A percentile compares a stretch with the other conserved stretches of the same genome.
These are phyloP conservation scores for Cyathus striatus DNA, from an alignment of 768 basidiomycete species.

Conservation along the genomic window DNA sequence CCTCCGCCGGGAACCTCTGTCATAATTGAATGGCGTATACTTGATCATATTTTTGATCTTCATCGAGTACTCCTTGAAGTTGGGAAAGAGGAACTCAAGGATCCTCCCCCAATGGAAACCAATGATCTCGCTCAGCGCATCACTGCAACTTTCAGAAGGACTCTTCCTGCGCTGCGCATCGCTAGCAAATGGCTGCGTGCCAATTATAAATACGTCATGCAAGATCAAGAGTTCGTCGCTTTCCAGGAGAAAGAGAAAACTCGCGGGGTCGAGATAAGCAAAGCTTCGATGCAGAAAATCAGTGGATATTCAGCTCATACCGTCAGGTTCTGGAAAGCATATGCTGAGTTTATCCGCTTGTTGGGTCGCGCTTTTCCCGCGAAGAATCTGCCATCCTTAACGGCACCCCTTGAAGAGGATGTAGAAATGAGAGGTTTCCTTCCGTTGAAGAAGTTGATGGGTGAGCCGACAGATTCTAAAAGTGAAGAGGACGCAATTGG, in stretches of 20 bases:
- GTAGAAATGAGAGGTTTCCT: constrained; percentile 83
- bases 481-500: constrained; percentile 14
- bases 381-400: constrained; percentile 50
- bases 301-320: constrained; percentile 33
- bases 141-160: constrained; percentile 79
- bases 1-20: constrained; percentile 25
- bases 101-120: constrained; percentile 48
- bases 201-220: constrained; percentile 64
- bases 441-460: constrained; percentile 66
- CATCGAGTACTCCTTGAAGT: constrained; percentile 61
- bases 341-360: constrained; percentile 58
- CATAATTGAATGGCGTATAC: constrained; percentile 58
- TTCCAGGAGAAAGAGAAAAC: constrained; percentile 23
- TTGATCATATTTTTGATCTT: constrained; percentile 63
- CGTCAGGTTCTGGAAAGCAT: constrained; percentile 66
- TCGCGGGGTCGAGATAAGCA: constrained; percentile 20
- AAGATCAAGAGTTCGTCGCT: constrained; percentile 33
- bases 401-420: constrained; percentile 81
- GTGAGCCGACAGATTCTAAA: constrained; percentile 21
- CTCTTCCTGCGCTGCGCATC: constrained; percentile 82
- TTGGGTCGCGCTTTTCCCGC: constrained; percentile 67
- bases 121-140: constrained; percentile 76
- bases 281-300: constrained; percentile 23
- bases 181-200: constrained; percentile 85
- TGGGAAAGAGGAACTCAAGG: constrained; percentile 57